Evolutionary conservation across 768 basidiomycete species (phyloP), one percentile per base, ranked within the genome.

Genomic region (Phanerochaete sordida): DNA sequence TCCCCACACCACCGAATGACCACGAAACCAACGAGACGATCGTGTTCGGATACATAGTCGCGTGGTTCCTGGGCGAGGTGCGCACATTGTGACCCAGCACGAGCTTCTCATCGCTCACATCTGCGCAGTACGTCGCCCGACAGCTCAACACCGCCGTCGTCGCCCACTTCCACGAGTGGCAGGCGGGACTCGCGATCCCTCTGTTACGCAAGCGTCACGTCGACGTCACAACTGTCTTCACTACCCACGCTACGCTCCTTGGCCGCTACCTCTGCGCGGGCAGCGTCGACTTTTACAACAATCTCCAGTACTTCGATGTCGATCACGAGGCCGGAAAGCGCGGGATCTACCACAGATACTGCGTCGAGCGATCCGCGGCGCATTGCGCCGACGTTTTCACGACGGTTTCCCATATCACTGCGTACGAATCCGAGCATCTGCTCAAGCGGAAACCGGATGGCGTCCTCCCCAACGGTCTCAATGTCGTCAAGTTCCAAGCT

Each of bases 141-240:
- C 92, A 97, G 71, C 81, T 90, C 31, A 78, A 82, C 56, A 91
- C 86, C 5, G 94, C 95, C 19, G 92, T 98, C 67, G 83, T 98
- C 59, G 95, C 95, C 65, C 97, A 99, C 75, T 97, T 99, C 79
- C 97, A 99, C 74, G 97, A 99, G 75, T 99, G 97, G 97, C 97
- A 98, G 72, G 96, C 95, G 9, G 95, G 96, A 47, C 85, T 97
- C 48, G 93, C 95, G 26, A 97, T 98, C 58, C 89, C 93, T 8
- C 83, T 98, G 15, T 96, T 93, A 75, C 83, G 97, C 64, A 98
- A 97, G 76, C 84, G 97, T 55, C 95, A 97, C 71, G 89, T 99
- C 70, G 97, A 99, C 75, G 89, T 99, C 64, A 98, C 96, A 46
- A 98, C 97, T 71, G 90, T 98, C 67, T 98, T 98, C 76, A 98